A percentile compares a stretch with the other conserved stretches of the same genome.
These are phyloP conservation scores for Phaeophleospora eucalypticola DNA, from an alignment of 2,329 filamentous ascomycete species.

Conservation along the genomic window DNA sequence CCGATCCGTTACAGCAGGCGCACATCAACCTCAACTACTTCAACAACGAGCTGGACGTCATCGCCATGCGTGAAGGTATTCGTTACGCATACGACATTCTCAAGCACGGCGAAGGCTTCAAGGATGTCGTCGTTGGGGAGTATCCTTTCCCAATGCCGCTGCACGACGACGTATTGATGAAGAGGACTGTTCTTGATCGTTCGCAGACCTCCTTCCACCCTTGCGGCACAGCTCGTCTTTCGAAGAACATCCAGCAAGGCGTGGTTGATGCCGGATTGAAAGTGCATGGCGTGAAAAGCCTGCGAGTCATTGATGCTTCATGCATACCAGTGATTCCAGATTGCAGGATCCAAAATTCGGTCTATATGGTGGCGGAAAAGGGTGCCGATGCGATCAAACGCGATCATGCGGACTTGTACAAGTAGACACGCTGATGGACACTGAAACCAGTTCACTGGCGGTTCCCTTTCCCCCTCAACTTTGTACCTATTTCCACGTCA, in stretches of 20 bases:
- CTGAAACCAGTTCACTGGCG: too few relatives aligned
- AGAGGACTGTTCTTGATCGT: not conserved
- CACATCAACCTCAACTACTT: slow-evolving; percentile 2
- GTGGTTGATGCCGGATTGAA: not conserved
- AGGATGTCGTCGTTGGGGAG: not conserved
- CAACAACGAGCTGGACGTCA: not conserved
- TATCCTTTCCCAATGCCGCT: slow-evolving; percentile 1
- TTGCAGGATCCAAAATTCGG: slow-evolving; percentile 27
- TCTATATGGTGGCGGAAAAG: slow-evolving; percentile 60
- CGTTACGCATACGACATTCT: not conserved
- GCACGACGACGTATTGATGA: not conserved
- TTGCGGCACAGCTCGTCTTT: not conserved
- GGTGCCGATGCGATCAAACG: slow-evolving; percentile 42
- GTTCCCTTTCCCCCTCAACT: too few relatives aligned
- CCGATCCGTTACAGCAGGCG: not conserved
- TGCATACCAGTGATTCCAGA: not conserved
- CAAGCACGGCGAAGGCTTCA: not conserved
- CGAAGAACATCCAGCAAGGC: not conserved
- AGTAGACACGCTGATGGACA: too few relatives aligned
- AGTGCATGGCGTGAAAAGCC: not conserved
- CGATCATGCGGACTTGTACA: not conserved
- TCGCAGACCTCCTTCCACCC: not conserved
- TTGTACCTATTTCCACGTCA: too few relatives aligned
- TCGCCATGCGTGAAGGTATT: slow-evolving; percentile 1
- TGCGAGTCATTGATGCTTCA: not conserved